Evolutionary conservation across 2,329 filamentous ascomycete genomes (phyloP), one percentile per base, ranked within the genome.

Genomic region (Metarhizium album): DNA sequence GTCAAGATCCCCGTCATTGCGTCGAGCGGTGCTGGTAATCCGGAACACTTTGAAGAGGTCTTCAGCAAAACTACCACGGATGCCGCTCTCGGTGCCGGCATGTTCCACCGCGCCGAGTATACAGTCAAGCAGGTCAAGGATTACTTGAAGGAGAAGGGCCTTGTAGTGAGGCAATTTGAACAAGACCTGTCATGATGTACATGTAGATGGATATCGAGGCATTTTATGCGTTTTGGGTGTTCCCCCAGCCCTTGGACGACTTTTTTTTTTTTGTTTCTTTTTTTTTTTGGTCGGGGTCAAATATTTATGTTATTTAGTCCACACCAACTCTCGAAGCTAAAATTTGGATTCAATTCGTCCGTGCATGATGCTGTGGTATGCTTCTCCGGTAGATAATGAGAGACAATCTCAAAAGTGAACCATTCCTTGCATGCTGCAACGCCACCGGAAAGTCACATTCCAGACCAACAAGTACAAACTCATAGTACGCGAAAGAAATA

Each of bases 91-190:
- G 93, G 93, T 3, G 93, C 93, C 8, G 93, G 93, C 49, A 98
- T 98, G 85, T 98, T 98, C 70, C 93, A 98, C 71, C 76, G 93
- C 46, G 88, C 86, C 37, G 91, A 98, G 72, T 98, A 91, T 68
- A 95, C 90, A 0, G 91, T 98, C 16, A 84, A 83, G 66, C 84
- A 97, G 62, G 93, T 98, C 46, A 98, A 98, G 70, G 85, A 94
- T 53, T 79, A 87, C 62, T 68, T 98, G 53, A 74, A 75, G 23
- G 74, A 77, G 35, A 80, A 83, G 62, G 87, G 87, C 0, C 74
- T 95, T 52, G 67, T 88, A 52, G 85, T 96, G n/a, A 78, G 93
- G 55, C 79, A 82, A 52, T 89, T 86, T 61, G 91, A 96, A 59
- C 75, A 75, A 1, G 73, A 72, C 7, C 53, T 74, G 60, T 52